Base-by-base conservation (phyloP, 2,329 filamentous ascomycete genomes). In the Sporothrix humicola region DNA sequence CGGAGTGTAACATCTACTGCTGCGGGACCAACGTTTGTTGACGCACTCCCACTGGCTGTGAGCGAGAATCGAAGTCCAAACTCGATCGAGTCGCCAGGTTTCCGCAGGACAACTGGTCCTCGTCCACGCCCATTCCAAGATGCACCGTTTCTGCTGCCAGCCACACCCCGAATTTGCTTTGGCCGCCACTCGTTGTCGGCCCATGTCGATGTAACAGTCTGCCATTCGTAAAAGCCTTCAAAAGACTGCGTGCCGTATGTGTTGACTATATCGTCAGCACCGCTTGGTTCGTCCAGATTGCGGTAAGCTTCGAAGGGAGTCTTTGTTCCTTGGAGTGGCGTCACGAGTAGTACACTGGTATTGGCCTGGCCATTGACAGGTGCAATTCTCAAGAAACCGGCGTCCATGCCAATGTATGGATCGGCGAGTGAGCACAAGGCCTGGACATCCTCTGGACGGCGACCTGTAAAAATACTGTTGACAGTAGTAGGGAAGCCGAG, bases 221-320 rank as follows among this genome's bases (percentile, higher is more conserved):
- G 52, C 52, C 52, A 54, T n/a, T 54, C 52, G 20, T 54, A 54
- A 9, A 54, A 54, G 15, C 52, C 52, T 54, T 54, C 52, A 54
- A 54, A 54, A 9, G 17, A 54, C 52, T 54, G 52, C 9, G 52
- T 54, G 17, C 5, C 52, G n/a, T 54, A 54, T 23, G 52, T n/a
- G 20, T 54, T 54, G 15, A 20, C n/a, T 7, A n/a, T 2, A 10
- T 23, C 52, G 6, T 54, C 52, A 2, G 17, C 17, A 1, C 52
- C 52, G 17, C 17, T 54, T 15, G n/a, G 52, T n/a, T 54, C 52
- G 52, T 54, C 52, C 5, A 54, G 52, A n/a, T 54, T 54, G 17
- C 52, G 52, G 7, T 54, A 54, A 7, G 52, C 52, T 10, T 54
- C 52, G 8, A 54, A n/a, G n/a, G 52, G 52, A 17, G 52, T 54